Conservation (phyloP, 441 rosid genomes). For the Gossypium davidsonii region DNA sequence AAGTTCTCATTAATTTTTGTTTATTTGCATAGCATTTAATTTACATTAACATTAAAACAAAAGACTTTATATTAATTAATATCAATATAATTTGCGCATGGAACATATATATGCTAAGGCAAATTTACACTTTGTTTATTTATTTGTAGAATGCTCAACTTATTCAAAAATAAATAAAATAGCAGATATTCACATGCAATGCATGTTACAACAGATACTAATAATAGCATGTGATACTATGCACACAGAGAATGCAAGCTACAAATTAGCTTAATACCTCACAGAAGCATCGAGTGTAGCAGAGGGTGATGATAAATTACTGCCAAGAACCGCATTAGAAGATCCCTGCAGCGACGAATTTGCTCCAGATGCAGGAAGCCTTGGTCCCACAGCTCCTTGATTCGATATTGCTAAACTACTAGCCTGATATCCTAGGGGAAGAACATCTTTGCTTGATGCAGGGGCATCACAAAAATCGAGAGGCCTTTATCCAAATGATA, state of each 20-base stretch:
- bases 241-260: conserved; percentile 15
- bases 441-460: conserved; percentile 56
- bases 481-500: conserved; percentile 65
- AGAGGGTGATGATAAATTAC: conserved; percentile 53
- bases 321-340: conserved; percentile 50
- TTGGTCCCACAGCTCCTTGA: conserved; percentile 57
- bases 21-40: not conserved
- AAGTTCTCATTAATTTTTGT: not conserved
- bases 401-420: conserved; percentile 46
- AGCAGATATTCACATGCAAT: not conserved
- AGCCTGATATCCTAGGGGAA: conserved; percentile 56
- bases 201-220: not conserved
- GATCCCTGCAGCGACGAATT: conserved; percentile 62
- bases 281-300: conserved; percentile 51
- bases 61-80: not conserved
- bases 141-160: not conserved
- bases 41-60: not conserved
- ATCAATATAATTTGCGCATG: not conserved
- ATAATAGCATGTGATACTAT: conserved; percentile 7
- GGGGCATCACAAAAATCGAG: conserved; percentile 79
- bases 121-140: not conserved
- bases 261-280: conserved; percentile 48
- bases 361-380: conserved; percentile 53
- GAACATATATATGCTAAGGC: not conserved
- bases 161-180: not conserved